Conservation (phyloP, 2,329 filamentous ascomycete genomes). For the Torrubiellomyces zombiae region DNA sequence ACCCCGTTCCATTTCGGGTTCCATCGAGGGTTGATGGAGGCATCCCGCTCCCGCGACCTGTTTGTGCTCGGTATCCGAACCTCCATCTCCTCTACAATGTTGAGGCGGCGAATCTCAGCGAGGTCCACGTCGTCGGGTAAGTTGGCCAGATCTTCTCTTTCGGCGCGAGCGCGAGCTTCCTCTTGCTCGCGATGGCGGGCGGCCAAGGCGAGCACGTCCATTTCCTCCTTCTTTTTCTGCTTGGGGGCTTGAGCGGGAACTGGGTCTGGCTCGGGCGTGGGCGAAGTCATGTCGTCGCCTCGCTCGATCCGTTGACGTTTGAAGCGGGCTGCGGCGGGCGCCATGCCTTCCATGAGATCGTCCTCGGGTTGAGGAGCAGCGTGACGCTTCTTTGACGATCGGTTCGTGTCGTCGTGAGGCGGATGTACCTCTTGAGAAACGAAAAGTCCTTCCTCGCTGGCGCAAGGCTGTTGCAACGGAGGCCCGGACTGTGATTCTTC, state of each 20-base stretch:
- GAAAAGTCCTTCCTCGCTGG: constrained; percentile 34
- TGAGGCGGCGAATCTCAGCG: constrained; percentile 53
- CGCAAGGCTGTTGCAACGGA: constrained; percentile 6
- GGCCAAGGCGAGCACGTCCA: constrained; percentile 53
- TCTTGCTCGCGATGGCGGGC: constrained; percentile 45
- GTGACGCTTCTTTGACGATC: constrained; percentile 27
- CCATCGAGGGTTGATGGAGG: constrained; percentile 50
- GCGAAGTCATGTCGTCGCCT: constrained; percentile 26
- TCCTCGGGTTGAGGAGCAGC: constrained; percentile 26
- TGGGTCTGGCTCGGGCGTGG: constrained; percentile 10
- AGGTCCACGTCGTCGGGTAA: constrained; percentile 51
- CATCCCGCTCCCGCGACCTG: constrained; percentile 28
- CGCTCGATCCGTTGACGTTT: constrained; percentile 60
- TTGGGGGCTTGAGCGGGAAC: constrained; percentile 4
- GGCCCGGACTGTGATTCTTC: too few species aligned
- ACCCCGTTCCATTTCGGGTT: constrained; percentile 82
- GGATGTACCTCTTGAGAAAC: constrained; percentile 32
- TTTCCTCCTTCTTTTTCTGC: constrained; percentile 38
- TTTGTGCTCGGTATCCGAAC: constrained; percentile 25
- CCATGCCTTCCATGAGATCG: constrained; percentile 53
- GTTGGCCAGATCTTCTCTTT: constrained; percentile 35
- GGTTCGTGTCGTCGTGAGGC: constrained; percentile 6
- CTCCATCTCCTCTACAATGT: constrained; percentile 62
- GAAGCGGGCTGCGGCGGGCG: constrained; percentile 59
- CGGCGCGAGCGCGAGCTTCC: constrained; percentile 41